Base-by-base conservation (phyloP, 257 asterid species). In the Verbascum thapsus region DNA sequence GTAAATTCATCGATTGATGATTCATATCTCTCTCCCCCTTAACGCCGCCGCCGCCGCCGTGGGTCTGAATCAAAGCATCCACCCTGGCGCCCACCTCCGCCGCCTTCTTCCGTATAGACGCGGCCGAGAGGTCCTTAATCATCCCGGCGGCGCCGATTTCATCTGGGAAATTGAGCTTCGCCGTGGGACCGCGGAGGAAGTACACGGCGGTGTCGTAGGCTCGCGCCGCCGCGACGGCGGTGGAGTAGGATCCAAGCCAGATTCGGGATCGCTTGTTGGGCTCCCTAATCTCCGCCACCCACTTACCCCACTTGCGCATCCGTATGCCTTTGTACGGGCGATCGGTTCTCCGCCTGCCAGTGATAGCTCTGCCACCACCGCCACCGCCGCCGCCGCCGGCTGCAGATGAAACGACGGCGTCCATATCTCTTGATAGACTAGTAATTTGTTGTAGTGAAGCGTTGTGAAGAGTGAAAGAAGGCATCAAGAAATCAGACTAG, bases 1-100 rank as follows among this genome's bases (percentile, higher is more conserved):
- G 53, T 12, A 12, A 58, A 30, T 78, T 80, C 76, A 76, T 16
- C 3, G 81, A 53, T 12, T 17, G 62, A 30, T 17, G 48, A 40
- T 69, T 65, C 10, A 63, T 26, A 7, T 53, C 67, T 19, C 43
- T 73, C 6, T 60, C 53, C 7, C 4, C 73, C 54, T 13, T 10
- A 4, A 3, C 53, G 30, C 47, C 45, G 38, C 18, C 19, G 19
- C 70, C 23, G 30, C 59, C 54, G 58, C 34, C 56, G 72, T 42
- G 57, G 38, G 68, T 8, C 59, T 79, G 95, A 15, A 82, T 66
- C 8, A 7, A 7, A 48, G 95, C 95, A 62, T 90, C 97, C 19
- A 90, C 97, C 58, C 94, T 74, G 0, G 91, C 80, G 60, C 97
- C 97, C 17, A 90, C 94, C 80, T 90, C 96, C 7, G 81, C 84